Base-by-base conservation (phyloP, 495 filamentous ascomycete species). In the Choiromyces venosus region DNA sequence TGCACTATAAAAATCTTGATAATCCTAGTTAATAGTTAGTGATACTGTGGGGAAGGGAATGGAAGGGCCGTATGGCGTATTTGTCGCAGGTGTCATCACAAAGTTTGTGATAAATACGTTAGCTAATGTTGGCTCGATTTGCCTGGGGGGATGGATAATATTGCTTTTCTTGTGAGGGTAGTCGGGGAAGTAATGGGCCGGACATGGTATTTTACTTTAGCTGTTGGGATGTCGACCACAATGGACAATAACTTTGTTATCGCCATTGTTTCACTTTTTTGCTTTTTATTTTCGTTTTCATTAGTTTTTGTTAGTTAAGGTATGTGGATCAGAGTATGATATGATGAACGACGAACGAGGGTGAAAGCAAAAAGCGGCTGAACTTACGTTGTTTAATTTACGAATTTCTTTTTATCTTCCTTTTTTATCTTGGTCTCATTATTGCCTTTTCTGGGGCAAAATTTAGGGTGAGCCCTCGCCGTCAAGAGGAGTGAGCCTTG, bases 1-100 rank as follows among this genome's bases (percentile, higher is more conserved):
- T 82, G 95, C 95, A 76, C 87, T 99, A 73, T 99, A 83, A 85
- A 61, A 16, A 29, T 61, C 10, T 61, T 61, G 52, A 33, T 61
- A 61, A 61, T 61, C 12, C 25, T 61, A 29, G 25, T 25, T 61
- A 61, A 61, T 33, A 1, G 9, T 61, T 33, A 14, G 52, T 18
- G 52, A 29, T 29, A 16, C 10, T 29, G 25, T 61, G 52, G 52
- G 52, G 52, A 14, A 16, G 25, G 25, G 52, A 61, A 18, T 33
- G 25, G 52, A 12, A 61, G 12, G 52, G 52, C 29, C 33, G 25
- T 29, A 33, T 33, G 25, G 52, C 33, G 25, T 61, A 61, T 61
- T 29, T 61, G 52, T 25, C n/a, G 3, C 46, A 56, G 46, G 46
- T 56, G 46, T 61, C 52, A 61, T 33, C 52, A 12, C 52, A 61